Percentiles rank a stretch among this genome's conserved stretches.
Conservation (phyloP, 257 asterid species). For the Lycium ferocissimum region DNA sequence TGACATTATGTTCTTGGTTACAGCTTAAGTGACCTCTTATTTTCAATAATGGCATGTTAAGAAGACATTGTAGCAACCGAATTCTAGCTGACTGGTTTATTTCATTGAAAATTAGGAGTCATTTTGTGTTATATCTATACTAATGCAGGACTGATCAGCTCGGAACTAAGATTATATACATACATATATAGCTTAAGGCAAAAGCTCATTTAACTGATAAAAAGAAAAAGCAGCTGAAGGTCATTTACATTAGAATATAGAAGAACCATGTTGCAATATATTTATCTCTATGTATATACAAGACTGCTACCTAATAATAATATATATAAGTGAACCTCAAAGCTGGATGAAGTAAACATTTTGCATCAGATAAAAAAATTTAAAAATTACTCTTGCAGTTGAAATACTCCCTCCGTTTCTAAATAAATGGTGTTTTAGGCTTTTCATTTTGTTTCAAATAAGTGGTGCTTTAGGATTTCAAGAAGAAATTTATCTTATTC, state of each 20-base stretch:
- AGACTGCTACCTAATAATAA: neutral
- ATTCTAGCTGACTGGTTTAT: neutral
- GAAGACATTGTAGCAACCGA: neutral
- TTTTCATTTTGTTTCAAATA: no score
- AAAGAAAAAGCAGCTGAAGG: neutral
- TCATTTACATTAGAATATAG: neutral
- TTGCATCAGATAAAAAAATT: neutral
- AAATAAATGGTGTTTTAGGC: no score
- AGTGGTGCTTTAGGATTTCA: no score
- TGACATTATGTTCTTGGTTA: constrained; percentile 16
- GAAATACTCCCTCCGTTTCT: neutral
- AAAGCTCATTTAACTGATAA: no score
- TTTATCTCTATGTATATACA: neutral
- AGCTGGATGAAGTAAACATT: neutral
- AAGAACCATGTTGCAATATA: neutral
- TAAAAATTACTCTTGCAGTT: neutral
- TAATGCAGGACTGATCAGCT: neutral
- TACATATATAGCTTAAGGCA: neutral
- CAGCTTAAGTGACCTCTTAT: neutral
- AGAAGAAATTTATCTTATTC: no score
- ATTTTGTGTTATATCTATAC: neutral
- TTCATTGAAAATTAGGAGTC: neutral
- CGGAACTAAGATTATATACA: neutral
- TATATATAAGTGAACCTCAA: neutral
- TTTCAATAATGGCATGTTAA: neutral